These are phyloP conservation scores for Phytophthora ramorum DNA, from an alignment of 352 stramenopile species.

Conservation along the genomic window DNA sequence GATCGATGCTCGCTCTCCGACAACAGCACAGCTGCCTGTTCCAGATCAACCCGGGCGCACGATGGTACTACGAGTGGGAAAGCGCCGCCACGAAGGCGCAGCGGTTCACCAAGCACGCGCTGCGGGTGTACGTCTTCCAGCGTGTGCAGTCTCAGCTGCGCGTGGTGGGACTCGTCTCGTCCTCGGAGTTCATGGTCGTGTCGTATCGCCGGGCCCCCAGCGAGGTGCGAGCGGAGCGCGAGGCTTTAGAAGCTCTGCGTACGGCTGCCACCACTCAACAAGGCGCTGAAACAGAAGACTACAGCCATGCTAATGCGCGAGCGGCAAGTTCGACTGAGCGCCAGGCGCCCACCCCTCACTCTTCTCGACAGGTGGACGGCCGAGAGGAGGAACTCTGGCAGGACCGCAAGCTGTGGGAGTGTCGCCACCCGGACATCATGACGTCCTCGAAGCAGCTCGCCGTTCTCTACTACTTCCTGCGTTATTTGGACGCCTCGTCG, in stretches of 20 bases:
- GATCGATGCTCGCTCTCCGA: neutral
- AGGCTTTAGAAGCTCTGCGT: slow-evolving; percentile 23
- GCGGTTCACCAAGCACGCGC: slow-evolving; percentile 67
- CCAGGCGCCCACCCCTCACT: neutral
- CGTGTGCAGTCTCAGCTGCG: slow-evolving; percentile 36
- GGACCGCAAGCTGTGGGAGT: slow-evolving; percentile 55
- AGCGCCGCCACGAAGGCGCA: slow-evolving; percentile 68
- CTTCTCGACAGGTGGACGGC: slow-evolving; percentile 13
- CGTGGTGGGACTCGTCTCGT: slow-evolving; percentile 51
- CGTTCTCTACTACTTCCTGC: slow-evolving; percentile 55
- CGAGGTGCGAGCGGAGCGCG: slow-evolving; percentile 49
- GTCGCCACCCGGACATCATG: slow-evolving; percentile 40
- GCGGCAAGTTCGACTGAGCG: neutral
- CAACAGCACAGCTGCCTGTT: slow-evolving; percentile 38
- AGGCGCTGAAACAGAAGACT: neutral
- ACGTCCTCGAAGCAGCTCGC: slow-evolving; percentile 59
- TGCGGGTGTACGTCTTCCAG: slow-evolving; percentile 65
- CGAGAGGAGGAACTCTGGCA: slow-evolving; percentile 32
- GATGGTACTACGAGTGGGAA: slow-evolving; percentile 83
- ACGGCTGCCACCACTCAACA: slow-evolving; percentile 4
- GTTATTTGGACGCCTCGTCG: slow-evolving; percentile 34
- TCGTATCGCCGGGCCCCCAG: slow-evolving; percentile 65
- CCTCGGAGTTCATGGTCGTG: slow-evolving; percentile 67
- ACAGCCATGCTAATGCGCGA: neutral
- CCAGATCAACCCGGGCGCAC: slow-evolving; percentile 58